Percentiles rank a stretch among this genome's conserved stretches.
phyloP scores from a whole-genome alignment of 2,329 filamentous ascomycete species.

The Penicillium nordicum region DNA sequence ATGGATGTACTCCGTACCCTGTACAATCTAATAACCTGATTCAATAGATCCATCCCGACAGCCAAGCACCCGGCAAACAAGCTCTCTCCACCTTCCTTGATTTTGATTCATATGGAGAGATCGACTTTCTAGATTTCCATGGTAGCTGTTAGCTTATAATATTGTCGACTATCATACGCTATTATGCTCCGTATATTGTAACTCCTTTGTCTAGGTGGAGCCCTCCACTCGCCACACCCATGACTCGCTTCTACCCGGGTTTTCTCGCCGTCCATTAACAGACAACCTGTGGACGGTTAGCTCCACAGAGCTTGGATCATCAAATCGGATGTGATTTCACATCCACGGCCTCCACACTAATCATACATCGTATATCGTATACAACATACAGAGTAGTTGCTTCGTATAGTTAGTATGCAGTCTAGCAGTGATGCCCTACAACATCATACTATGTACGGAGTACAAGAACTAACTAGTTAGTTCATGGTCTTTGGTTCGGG shows the following conservation, averaged over 20 bases:
- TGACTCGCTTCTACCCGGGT: neutral
- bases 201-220: neutral
- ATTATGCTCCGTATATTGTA: too few species aligned
- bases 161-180: neutral
- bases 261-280: neutral
- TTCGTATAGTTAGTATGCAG: neutral
- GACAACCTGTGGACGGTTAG: neutral
- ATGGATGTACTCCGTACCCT: neutral
- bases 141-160: neutral
- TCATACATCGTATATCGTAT: neutral
- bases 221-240: neutral
- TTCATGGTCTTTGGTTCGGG: neutral
- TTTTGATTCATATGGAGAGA: neutral
- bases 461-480: too few species aligned
- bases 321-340: neutral
- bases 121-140: neutral
- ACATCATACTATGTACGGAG: too few species aligned
- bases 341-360: neutral
- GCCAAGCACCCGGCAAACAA: slow-evolving; percentile 1
- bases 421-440: neutral
- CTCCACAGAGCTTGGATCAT: neutral
- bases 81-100: slow-evolving; percentile 5
- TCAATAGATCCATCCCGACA: neutral
- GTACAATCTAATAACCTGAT: neutral
- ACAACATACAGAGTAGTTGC: neutral